Conservation (phyloP, 2,329 filamentous ascomycete species). For the Arthrobotrys sphaeroides region DNA sequence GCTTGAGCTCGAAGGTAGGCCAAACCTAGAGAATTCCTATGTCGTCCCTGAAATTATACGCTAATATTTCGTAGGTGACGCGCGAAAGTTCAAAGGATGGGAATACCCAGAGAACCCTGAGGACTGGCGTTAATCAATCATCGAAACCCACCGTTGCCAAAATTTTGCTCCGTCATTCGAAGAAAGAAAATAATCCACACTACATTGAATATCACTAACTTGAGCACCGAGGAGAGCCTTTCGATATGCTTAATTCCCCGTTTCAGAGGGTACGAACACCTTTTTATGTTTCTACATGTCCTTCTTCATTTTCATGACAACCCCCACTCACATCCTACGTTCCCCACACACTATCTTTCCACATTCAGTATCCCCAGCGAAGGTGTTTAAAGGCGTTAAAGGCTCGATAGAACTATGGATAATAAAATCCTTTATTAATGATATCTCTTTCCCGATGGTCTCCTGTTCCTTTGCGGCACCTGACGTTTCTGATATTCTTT, state of each 20-base stretch:
- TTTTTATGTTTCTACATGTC: no score
- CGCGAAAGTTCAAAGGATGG: constrained; percentile 34
- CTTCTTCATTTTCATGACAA: no score
- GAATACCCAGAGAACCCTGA: constrained; percentile 18
- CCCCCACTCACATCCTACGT: neutral
- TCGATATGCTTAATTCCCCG: no score
- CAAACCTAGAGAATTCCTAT: no score
- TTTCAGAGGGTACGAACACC: no score
- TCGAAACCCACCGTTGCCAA: no score
- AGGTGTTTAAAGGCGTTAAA: neutral
- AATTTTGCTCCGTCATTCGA: no score
- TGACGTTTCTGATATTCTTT: neutral
- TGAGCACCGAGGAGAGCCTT: no score
- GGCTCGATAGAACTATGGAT: neutral
- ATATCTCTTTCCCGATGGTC: neutral
- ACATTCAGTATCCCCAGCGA: neutral
- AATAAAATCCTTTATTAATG: neutral
- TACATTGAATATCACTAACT: no score
- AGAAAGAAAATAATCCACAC: no score
- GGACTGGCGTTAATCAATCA: neutral
- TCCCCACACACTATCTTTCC: neutral
- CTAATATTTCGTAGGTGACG: constrained; percentile 13
- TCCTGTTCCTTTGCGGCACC: neutral
- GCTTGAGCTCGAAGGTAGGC: constrained; percentile 32
- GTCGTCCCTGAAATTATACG: no score